A percentile compares a stretch with the other conserved stretches of the same genome.
Conservation (phyloP, 2,329 filamentous ascomycete species). For the Alternaria dauci region DNA sequence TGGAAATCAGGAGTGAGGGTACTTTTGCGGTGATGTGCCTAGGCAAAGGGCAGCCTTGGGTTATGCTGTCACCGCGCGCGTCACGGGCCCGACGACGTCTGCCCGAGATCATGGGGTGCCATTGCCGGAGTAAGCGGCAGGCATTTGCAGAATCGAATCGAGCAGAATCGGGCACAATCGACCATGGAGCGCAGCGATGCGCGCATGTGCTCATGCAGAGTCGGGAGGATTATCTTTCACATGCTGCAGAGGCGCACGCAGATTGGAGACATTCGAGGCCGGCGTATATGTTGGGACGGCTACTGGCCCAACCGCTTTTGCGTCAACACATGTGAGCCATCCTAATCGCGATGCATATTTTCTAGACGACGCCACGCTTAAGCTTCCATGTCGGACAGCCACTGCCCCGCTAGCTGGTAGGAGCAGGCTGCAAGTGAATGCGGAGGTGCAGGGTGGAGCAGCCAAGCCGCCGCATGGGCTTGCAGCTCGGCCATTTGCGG, state of each 20-base stretch:
- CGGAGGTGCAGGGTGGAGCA: slow-evolving; percentile 18
- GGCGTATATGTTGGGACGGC: slow-evolving; percentile 16
- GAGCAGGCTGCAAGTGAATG: slow-evolving; percentile 11
- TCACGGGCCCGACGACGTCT: slow-evolving; percentile 18
- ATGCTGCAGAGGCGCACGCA: slow-evolving; percentile 7
- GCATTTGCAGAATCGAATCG: not conserved
- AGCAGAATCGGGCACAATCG: no score
- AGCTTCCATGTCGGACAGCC: not conserved
- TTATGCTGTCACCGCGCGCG: slow-evolving; percentile 22
- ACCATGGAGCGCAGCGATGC: not conserved
- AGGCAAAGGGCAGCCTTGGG: slow-evolving; percentile 3
- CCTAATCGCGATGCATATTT: not conserved
- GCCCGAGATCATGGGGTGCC: slow-evolving; percentile 30
- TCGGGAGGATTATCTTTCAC: slow-evolving; percentile 8
- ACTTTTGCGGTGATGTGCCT: slow-evolving; percentile 10
- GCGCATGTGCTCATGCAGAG: not conserved
- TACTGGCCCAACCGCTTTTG: slow-evolving; percentile 8
- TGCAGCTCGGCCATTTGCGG: slow-evolving; percentile 26
- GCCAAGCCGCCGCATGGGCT: slow-evolving; percentile 21
- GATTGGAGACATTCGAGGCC: not conserved
- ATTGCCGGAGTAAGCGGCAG: slow-evolving; percentile 32
- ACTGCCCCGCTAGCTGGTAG: slow-evolving; percentile 10
- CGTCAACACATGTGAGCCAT: not conserved
- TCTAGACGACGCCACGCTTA: not conserved
- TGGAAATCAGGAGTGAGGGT: not conserved